Percentiles rank a stretch among this genome's conserved stretches.
phyloP scores from a whole-genome alignment of 2,329 filamentous ascomycete genomes.

The Fusarium citri region DNA sequence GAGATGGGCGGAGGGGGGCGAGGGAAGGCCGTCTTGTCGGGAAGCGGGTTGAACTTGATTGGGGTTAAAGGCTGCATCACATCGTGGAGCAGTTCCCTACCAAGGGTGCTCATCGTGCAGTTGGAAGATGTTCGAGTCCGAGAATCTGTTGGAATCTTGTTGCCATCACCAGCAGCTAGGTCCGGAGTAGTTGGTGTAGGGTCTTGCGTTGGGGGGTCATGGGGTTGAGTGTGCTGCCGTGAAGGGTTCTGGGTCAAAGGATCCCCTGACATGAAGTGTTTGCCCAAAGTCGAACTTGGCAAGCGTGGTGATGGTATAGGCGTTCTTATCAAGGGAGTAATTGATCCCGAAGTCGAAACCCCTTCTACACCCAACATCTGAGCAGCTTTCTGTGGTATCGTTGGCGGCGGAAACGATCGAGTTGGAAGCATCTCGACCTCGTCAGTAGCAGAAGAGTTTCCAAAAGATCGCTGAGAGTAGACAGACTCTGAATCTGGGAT shows the following conservation, averaged over 20 bases:
- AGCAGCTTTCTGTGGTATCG: conserved; percentile 31
- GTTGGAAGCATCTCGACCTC: background rate
- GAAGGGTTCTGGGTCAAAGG: conserved; percentile 11
- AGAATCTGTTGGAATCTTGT: background rate
- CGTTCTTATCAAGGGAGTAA: background rate
- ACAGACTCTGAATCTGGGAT: conserved; percentile 19
- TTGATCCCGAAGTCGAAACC: background rate
- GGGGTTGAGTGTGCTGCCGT: background rate
- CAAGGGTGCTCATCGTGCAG: conserved; percentile 42
- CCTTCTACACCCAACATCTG: conserved; percentile 32
- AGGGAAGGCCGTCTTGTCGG: background rate
- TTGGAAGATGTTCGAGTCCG: conserved; percentile 11
- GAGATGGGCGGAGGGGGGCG: background rate
- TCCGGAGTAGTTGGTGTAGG: background rate
- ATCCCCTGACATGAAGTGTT: conserved; percentile 6
- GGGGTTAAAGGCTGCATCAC: conserved; percentile 33
- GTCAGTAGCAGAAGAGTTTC: conserved; percentile 8
- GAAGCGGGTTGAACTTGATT: conserved; percentile 8
- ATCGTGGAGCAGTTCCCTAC: conserved; percentile 36
- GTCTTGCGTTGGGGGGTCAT: background rate
- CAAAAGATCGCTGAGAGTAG: conserved; percentile 35
- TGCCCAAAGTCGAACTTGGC: background rate
- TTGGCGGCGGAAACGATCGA: background rate
- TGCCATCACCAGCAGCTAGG: background rate
- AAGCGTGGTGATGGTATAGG: conserved; percentile 3